Percentiles rank a stretch among this genome's conserved stretches.
Evolutionary conservation across 2,329 filamentous ascomycete genomes (phyloP).

Genomic region (Fusarium sp.): DNA sequence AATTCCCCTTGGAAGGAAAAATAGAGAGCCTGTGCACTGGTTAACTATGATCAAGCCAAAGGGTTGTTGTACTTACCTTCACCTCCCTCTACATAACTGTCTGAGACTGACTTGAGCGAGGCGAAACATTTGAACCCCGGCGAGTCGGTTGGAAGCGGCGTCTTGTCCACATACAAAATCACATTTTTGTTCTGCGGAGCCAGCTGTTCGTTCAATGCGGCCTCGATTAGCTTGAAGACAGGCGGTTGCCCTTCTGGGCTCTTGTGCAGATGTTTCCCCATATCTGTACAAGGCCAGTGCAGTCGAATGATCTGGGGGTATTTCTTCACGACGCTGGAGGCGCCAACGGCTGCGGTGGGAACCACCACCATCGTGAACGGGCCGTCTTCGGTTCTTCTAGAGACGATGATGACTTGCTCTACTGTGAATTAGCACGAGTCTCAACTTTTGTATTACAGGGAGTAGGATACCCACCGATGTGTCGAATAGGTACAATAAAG

Average conservation of each 20-base stretch:
- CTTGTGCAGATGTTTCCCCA: not conserved
- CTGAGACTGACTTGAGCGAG: not conserved
- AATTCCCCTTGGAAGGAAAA: constrained; percentile 11
- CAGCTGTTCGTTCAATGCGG: not conserved
- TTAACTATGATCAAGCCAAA: not conserved
- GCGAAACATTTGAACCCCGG: constrained; percentile 6
- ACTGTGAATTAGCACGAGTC: not conserved
- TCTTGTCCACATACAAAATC: not conserved
- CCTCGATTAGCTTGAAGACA: not conserved
- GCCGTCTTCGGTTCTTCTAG: not conserved
- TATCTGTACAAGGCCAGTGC: not conserved
- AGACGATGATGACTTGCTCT: constrained; percentile 1
- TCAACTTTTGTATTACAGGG: not conserved
- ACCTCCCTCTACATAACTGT: constrained; percentile 2
- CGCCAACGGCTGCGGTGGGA: constrained; percentile 7
- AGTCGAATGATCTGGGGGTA: constrained; percentile 10
- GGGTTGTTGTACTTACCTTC: not conserved
- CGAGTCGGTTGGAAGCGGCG: not conserved
- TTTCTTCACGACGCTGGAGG: not conserved
- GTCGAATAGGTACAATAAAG: not conserved
- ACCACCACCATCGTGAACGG: constrained; percentile 1
- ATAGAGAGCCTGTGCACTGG: not conserved
- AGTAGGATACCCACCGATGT: not conserved
- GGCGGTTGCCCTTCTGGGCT: not conserved
- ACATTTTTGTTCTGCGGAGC: not conserved